Evolutionary conservation across 331 rosid species (phyloP), one percentile per base, ranked within the genome.

Genomic region (Stylosanthes scabra): DNA sequence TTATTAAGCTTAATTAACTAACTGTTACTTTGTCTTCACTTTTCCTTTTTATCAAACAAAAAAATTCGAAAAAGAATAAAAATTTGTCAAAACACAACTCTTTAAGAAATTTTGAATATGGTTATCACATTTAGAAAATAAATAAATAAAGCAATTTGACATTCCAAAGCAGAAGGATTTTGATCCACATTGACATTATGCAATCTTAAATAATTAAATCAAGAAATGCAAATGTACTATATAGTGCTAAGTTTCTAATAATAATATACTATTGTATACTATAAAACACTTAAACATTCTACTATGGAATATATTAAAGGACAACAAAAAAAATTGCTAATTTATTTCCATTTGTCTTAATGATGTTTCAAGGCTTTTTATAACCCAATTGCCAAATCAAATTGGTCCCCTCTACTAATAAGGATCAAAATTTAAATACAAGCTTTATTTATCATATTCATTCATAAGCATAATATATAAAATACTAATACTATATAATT

Each of bases 341-440:
- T 6, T 61, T 52, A 74, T 74, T 74, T 63, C 44, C 13, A 34
- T 11, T 54, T 14, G 56, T 34, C 25, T 6, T 20, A 63, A 44
- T 9, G 9, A 4, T 16, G 31, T 5, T 75, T 66, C 14, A 31
- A 29, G 47, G 20, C 74, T 11, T n/a, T n/a, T n/a, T 57, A 7
- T 40, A 64, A 28, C 7, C 42, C 20, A 34, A 15, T 8, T 42
- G 34, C 42, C 20, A 31, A 31, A 7, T 42, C 20, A 31, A 31
- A 7, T 42, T 47, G 14, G 11, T 2, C 49, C 49, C 44, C 4
- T 6, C 28, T 14, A 20, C 28, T 14, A 20, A 4, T 51, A 45
- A 66, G 16, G 46, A 55, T 11, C 8, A 2, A 20, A 58, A 11
- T 10, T 34, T 5, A 46, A 47, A n/a, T 28, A 29, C 20, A 56